phyloP scores from a whole-genome alignment of 176 grass and related monocot genomes.

The Typha latifolia region DNA sequence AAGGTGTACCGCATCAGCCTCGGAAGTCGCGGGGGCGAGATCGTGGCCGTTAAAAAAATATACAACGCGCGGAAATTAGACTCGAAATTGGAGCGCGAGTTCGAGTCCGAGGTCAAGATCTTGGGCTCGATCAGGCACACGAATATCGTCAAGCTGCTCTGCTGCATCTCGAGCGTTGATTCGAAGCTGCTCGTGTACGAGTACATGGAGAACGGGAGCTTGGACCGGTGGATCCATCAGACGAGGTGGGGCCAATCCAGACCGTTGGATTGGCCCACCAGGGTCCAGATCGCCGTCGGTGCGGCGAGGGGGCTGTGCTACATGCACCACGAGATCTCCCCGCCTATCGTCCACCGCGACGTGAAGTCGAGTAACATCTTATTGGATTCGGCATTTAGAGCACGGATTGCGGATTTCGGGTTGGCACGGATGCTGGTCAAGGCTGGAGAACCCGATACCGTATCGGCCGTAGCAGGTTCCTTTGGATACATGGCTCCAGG shows the following conservation, averaged over 20 bases:
- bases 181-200: slow-evolving; percentile 50
- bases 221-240: slow-evolving; percentile 43
- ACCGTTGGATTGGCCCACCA: slow-evolving; percentile 27
- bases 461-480: slow-evolving; percentile 30
- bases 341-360: slow-evolving; percentile 40
- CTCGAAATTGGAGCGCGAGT: slow-evolving; percentile 32
- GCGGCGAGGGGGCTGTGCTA: slow-evolving; percentile 39
- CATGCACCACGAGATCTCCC: slow-evolving; percentile 46
- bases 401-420: slow-evolving; percentile 50
- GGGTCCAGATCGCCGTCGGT: slow-evolving; percentile 36
- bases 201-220: slow-evolving; percentile 46
- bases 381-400: slow-evolving; percentile 28
- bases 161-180: slow-evolving; percentile 29
- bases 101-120: slow-evolving; percentile 42
- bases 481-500: slow-evolving; percentile 69
- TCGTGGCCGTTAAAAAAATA: slow-evolving; percentile 47
- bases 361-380: slow-evolving; percentile 53
- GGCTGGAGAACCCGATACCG: slow-evolving; percentile 21
- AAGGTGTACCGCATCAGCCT: slow-evolving; percentile 34
- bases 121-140: slow-evolving; percentile 38
- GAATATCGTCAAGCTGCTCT: slow-evolving; percentile 47
- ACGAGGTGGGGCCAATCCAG: not conserved
- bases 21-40: not conserved
- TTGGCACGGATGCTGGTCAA: slow-evolving; percentile 25
- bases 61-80: not conserved